These are phyloP conservation scores for Neurospora crassa DNA, from an alignment of 2,329 filamentous ascomycete species.

Conservation along the genomic window DNA sequence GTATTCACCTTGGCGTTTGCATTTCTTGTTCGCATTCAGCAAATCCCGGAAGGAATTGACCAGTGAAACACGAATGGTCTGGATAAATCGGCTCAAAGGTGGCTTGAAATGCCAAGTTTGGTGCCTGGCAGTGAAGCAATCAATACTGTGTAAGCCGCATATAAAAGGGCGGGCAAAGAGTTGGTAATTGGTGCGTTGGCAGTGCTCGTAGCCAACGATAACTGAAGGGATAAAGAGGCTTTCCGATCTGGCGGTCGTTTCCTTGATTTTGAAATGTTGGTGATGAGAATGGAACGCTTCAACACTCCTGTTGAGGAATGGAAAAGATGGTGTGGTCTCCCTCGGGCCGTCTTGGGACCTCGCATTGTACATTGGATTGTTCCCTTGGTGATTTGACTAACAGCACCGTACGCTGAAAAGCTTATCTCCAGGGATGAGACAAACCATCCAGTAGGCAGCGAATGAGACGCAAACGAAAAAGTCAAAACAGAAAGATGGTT, in stretches of 20 bases:
- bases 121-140: neutral
- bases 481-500: neutral
- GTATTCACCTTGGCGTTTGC: neutral
- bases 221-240: neutral
- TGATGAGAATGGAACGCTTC: neutral
- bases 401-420: neutral
- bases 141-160: too few species aligned
- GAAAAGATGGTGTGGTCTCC: neutral
- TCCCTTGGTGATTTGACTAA: neutral
- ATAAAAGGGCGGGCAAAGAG: neutral
- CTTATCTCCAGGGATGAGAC: neutral
- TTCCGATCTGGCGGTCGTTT: neutral
- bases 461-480: neutral
- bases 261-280: neutral
- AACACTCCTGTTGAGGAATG: neutral
- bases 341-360: neutral
- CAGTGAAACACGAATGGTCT: rapidly evolving
- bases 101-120: neutral
- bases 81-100: neutral
- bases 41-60: neutral
- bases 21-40: neutral
- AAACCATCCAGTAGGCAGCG: neutral
- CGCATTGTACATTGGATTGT: neutral
- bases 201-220: neutral
- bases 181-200: neutral